A percentile compares a stretch with the other conserved stretches of the same genome.
These are phyloP conservation scores for Trichoderma oligosporum DNA, from an alignment of 2,329 filamentous ascomycete genomes.

Conservation along the genomic window DNA sequence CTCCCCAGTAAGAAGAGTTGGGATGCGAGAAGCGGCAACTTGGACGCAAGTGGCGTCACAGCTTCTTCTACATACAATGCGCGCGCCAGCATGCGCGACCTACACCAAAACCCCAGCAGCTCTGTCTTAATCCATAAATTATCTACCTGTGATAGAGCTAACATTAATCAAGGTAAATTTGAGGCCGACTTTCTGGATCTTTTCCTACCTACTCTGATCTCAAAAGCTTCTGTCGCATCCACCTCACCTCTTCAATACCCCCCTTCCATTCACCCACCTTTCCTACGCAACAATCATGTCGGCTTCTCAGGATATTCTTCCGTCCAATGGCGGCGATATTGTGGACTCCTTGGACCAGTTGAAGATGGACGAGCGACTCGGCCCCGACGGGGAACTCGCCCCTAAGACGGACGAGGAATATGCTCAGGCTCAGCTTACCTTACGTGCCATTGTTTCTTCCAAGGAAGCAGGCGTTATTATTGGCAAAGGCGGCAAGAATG, in stretches of 20 bases:
- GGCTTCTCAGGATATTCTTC: conserved; percentile 53
- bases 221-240: conserved; percentile 10
- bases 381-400: conserved; percentile 70
- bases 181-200: neutral
- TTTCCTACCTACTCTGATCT: neutral
- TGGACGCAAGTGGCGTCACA: conserved; percentile 13
- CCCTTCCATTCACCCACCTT: neutral
- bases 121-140: neutral
- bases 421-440: conserved; percentile 82
- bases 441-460: conserved; percentile 96
- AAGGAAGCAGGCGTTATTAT: conserved; percentile 99
- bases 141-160: neutral
- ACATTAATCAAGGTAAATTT: neutral
- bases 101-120: neutral
- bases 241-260: neutral
- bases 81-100: conserved; percentile 5
- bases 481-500: conserved; percentile 97
- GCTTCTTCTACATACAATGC: conserved; percentile 1
- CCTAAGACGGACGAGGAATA: conserved; percentile 98
- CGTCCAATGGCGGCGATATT: conserved; percentile 59
- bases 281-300: conserved; percentile 50
- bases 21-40: neutral
- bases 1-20: neutral
- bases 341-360: conserved; percentile 61
- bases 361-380: conserved; percentile 62